These are phyloP conservation scores for Cyclotella baltica DNA, from an alignment of 108 stramenopile genomes.

Conservation along the genomic window DNA sequence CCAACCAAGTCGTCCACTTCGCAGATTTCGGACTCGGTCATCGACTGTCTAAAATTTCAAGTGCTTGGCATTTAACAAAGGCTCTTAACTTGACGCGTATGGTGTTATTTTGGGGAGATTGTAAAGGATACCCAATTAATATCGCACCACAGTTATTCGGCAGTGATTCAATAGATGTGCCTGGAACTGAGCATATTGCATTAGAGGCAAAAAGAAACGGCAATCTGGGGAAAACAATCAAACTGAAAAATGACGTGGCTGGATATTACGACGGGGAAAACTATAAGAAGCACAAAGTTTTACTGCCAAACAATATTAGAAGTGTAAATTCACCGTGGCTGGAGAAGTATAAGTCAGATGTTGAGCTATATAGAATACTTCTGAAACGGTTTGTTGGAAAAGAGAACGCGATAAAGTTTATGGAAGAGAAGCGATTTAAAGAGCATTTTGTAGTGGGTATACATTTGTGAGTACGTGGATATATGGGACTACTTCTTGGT, in stretches of 20 bases:
- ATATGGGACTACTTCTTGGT: too few species aligned
- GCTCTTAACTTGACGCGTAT: conserved; percentile 14
- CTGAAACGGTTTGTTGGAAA: conserved; percentile 40
- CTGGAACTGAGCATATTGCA: conserved; percentile 7
- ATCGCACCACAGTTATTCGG: conserved; percentile 24
- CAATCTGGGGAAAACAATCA: conserved; percentile 28
- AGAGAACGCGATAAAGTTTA: conserved; percentile 27
- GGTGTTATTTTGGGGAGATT: conserved; percentile 21
- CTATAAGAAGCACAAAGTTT: conserved; percentile 45
- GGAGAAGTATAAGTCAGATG: conserved; percentile 44
- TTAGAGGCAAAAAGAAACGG: background rate
- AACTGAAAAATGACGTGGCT: conserved; percentile 59
- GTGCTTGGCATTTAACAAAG: conserved; percentile 20
- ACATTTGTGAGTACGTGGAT: conserved; percentile 36
- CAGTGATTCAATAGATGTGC: conserved; percentile 40
- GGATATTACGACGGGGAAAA: conserved; percentile 40
- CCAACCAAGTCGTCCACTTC: conserved; percentile 42
- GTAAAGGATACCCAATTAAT: conserved; percentile 13
- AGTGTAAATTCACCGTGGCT: conserved; percentile 31
- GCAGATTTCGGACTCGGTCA: conserved; percentile 37
- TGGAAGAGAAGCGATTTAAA: conserved; percentile 42
- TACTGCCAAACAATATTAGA: conserved; percentile 44
- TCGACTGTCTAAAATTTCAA: conserved; percentile 17
- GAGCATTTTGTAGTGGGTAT: conserved; percentile 64
- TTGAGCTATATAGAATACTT: conserved; percentile 42